Evolutionary conservation across 2,329 filamentous ascomycete genomes (phyloP).

Genomic region (Hawksworthiomyces lignivorus): DNA sequence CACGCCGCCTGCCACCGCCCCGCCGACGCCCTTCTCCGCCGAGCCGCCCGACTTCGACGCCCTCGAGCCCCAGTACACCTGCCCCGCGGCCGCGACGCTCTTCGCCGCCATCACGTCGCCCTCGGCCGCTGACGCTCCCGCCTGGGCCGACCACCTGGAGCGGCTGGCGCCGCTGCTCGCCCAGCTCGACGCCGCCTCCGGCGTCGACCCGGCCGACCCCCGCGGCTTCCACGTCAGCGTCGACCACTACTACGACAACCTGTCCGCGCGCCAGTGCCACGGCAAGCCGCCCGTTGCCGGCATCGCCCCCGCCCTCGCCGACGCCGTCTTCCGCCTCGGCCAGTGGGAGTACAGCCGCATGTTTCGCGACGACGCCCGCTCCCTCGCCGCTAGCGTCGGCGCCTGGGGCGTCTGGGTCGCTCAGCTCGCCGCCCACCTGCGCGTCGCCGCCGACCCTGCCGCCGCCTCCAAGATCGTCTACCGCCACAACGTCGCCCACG

Average conservation of each 20-base stretch:
- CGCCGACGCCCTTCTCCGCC: slow-evolving; percentile 37
- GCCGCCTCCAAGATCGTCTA: slow-evolving; percentile 35
- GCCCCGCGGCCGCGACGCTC: slow-evolving; percentile 37
- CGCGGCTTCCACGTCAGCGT: slow-evolving; percentile 60
- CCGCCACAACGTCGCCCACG: slow-evolving; percentile 73
- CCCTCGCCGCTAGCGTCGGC: slow-evolving; percentile 53
- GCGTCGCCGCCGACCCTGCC: slow-evolving; percentile 20
- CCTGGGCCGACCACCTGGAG: slow-evolving; percentile 15
- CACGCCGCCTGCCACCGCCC: slow-evolving; percentile 63
- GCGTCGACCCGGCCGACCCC: slow-evolving; percentile 45
- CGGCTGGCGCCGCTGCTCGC: slow-evolving; percentile 42
- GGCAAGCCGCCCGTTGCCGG: slow-evolving; percentile 49
- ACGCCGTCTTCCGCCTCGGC: slow-evolving; percentile 67
- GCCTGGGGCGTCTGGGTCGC: slow-evolving; percentile 67
- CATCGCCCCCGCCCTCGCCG: slow-evolving; percentile 52
- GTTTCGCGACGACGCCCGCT: slow-evolving; percentile 58
- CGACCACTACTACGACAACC: slow-evolving; percentile 81
- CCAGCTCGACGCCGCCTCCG: slow-evolving; percentile 60
- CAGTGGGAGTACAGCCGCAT: slow-evolving; percentile 76
- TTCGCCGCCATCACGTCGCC: slow-evolving; percentile 8
- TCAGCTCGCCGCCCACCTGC: slow-evolving; percentile 60
- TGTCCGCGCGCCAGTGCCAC: slow-evolving; percentile 73
- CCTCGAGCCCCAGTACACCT: slow-evolving; percentile 66
- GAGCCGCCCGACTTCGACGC: slow-evolving; percentile 56
- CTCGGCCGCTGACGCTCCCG: not conserved